A percentile compares a stretch with the other conserved stretches of the same genome.
These are phyloP conservation scores for Suillus subaureus DNA, from an alignment of 768 basidiomycete genomes.

Conservation along the genomic window DNA sequence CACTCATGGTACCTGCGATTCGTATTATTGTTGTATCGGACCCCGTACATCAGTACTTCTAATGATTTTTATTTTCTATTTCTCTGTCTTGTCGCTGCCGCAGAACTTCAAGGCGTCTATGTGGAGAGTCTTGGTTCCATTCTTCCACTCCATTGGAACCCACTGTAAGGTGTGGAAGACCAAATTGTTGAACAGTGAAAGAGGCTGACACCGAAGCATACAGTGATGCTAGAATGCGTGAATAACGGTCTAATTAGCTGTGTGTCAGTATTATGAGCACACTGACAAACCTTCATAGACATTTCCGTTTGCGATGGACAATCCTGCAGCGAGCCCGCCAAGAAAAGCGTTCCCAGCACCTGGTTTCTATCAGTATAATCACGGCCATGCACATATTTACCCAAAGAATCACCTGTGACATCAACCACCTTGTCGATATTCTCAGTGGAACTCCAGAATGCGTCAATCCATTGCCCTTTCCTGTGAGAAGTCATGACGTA, in stretches of 20 bases:
- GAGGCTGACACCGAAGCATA: constrained; percentile 83
- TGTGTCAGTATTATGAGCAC: constrained; percentile 10
- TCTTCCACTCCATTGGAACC: constrained; percentile 30
- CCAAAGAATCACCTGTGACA: constrained; percentile 60
- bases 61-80: constrained; percentile 35
- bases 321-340: constrained; percentile 80
- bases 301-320: constrained; percentile 56
- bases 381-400: not conserved
- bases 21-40: constrained; percentile 21
- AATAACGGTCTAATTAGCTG: constrained; percentile 17
- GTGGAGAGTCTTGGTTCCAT: constrained; percentile 78
- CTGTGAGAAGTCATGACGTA: constrained; percentile 52
- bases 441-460: constrained; percentile 65
- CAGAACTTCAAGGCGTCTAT: constrained; percentile 56
- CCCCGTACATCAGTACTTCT: constrained; percentile 27
- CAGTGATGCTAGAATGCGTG: constrained; percentile 53
- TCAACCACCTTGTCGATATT: constrained; percentile 59
- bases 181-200: constrained; percentile 80
- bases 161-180: constrained; percentile 59
- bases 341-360: constrained; percentile 93
- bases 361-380: constrained; percentile 29
- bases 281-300: constrained; percentile 61
- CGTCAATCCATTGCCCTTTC: constrained; percentile 65
- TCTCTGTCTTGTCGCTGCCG: constrained; percentile 41
- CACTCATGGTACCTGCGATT: constrained; percentile 10